Evolutionary conservation across 2,329 filamentous ascomycete genomes (phyloP), one percentile per base, ranked within the genome.

Genomic region (Elsinoe necatrix): DNA sequence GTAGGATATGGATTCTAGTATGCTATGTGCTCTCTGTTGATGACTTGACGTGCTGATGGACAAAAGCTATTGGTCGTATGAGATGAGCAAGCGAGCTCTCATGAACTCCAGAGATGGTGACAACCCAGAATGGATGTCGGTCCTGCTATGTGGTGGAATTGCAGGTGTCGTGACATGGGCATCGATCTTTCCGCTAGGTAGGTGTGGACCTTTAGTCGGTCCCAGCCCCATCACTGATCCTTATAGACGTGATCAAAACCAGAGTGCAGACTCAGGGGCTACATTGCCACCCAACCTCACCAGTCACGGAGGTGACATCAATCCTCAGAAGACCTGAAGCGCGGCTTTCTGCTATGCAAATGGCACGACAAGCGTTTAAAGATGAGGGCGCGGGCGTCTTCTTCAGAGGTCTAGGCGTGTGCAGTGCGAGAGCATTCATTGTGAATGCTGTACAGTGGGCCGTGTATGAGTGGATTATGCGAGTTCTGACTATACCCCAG

Each of bases 1-100:
- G 80, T 96, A 56, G 92, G 92, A n/a, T 97, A 96, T 72, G 92
- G 91, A 0, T 96, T 96, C 70, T 97, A 96, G 80, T 83, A 75
- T 65, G 78, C 66, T 55, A 43, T 48, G 41, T 43, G 48, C 21
- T 54, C 29, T 35, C 35, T 11, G 4, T 34, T 25, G 23, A 18
- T 2, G 34, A 14, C 37, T 4, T 29, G 34, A 37, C 48, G 59
- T 58, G 61, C 37, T 39, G 25, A 48, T 42, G 27, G 4, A 12
- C 43, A 58, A 58, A n/a, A 82, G 80, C 68, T 97, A 97, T 70
- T 95, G 87, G 87, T 86, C 86, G 1, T 97, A 96, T 67, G 87
- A 95, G 70, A 74, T 91, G 58, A 82, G 78, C 61, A 89, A 85
- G 61, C 78, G 81, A 34, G 73, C 76, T 55, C 75, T 83, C 69